Percentiles rank a stretch among this genome's conserved stretches.
phyloP scores from a whole-genome alignment of 148 eudicot species.

The Cornus kousa region DNA sequence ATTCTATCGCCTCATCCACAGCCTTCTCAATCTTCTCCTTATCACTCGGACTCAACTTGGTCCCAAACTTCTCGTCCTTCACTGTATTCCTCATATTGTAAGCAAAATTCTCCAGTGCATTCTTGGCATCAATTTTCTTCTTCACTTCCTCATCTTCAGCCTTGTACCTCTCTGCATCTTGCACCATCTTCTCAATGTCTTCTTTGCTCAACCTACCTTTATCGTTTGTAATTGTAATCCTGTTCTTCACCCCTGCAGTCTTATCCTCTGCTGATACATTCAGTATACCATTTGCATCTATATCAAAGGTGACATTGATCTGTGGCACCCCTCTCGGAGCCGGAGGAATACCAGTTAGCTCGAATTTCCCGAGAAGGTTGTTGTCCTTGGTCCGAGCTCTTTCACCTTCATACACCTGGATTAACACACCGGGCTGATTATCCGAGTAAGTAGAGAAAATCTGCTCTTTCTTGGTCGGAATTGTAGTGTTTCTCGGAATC shows the following conservation, averaged over 20 bases:
- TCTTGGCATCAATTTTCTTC: conserved; percentile 30
- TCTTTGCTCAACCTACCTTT: conserved; percentile 30
- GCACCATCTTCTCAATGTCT: conserved; percentile 27
- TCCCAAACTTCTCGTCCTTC: conserved; percentile 25
- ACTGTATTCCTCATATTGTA: conserved; percentile 30
- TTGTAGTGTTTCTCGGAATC: conserved; percentile 19
- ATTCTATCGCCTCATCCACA: conserved; percentile 20
- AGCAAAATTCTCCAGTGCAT: conserved; percentile 13
- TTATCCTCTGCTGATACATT: conserved; percentile 27
- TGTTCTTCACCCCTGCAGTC: conserved; percentile 29
- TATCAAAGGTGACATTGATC: conserved; percentile 25
- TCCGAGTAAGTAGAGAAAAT: conserved; percentile 33
- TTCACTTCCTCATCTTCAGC: conserved; percentile 30
- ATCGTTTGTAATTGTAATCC: conserved; percentile 27
- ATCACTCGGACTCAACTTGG: conserved; percentile 13
- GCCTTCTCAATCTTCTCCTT: conserved; percentile 29
- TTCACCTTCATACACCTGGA: conserved; percentile 31
- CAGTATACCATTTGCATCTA: conserved; percentile 31
- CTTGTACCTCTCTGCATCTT: conserved; percentile 21
- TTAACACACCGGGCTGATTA: conserved; percentile 27
- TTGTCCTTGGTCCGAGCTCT: conserved; percentile 26
- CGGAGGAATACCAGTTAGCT: conserved; percentile 24
- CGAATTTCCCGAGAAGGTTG: conserved; percentile 28
- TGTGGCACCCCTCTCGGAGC: conserved; percentile 22
- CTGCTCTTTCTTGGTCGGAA: conserved; percentile 30